Conservation (phyloP, 2,329 filamentous ascomycete genomes). For the Penicillium sp. region DNA sequence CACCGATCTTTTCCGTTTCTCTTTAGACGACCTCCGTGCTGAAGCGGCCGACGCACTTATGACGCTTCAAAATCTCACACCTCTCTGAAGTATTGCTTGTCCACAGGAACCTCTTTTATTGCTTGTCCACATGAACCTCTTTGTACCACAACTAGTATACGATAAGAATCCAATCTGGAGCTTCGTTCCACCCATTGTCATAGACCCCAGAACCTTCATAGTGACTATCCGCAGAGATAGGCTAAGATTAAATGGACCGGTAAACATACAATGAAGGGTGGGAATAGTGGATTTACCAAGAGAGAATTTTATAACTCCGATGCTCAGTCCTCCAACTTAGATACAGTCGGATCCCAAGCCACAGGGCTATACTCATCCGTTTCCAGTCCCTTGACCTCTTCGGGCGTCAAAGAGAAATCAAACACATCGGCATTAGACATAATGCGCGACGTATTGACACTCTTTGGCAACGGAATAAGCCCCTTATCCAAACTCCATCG, state of each 20-base stretch:
- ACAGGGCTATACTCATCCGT: conserved; percentile 51
- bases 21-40: no score
- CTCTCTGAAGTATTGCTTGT: no score
- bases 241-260: no score
- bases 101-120: no score
- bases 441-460: conserved; percentile 52
- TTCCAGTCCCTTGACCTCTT: conserved; percentile 51
- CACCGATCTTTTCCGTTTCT: no score
- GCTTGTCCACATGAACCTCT: no score
- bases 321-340: conserved; percentile 9
- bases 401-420: conserved; percentile 51
- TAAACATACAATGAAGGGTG: no score
- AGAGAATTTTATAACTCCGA: no score
- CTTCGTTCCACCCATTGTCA: conserved; percentile 63
- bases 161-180: conserved; percentile 46
- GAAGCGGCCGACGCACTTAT: no score
- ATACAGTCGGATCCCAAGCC: conserved; percentile 48
- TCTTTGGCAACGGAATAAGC: conserved; percentile 56
- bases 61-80: no score
- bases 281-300: no score
- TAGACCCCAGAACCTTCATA: conserved; percentile 61
- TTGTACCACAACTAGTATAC: no score
- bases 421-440: conserved; percentile 53
- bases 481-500: conserved; percentile 67
- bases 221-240: conserved; percentile 39